A percentile compares a stretch with the other conserved stretches of the same genome.
Conservation (phyloP, 805 yeast genomes). For the Wickerhamomyces alni region DNA sequence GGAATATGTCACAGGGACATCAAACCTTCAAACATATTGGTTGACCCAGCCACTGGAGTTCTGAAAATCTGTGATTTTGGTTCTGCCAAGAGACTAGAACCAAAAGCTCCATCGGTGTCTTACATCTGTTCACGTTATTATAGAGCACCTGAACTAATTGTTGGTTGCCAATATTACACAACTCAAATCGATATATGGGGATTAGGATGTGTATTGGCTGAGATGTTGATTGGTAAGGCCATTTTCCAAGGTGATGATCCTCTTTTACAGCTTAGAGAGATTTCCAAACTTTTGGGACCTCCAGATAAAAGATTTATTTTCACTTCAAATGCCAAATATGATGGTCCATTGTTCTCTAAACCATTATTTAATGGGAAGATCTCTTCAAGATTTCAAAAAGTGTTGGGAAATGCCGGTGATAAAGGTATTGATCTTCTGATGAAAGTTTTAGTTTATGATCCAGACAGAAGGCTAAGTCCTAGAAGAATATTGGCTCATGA, state of each 20-base stretch:
- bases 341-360: conserved; percentile 67
- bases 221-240: conserved; percentile 86
- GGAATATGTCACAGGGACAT: conserved; percentile 82
- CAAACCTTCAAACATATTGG: conserved; percentile 75
- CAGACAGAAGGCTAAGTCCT: conserved; percentile 75
- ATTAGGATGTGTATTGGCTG: conserved; percentile 93
- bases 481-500: conserved; percentile 80
- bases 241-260: conserved; percentile 95
- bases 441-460: conserved; percentile 84
- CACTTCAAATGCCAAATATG: conserved; percentile 68
- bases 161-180: conserved; percentile 83
- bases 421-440: conserved; percentile 82
- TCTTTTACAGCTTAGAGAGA: conserved; percentile 80
- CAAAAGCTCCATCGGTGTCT: conserved; percentile 82
- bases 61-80: conserved; percentile 84
- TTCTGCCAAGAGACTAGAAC: conserved; percentile 73
- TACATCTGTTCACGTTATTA: conserved; percentile 95
- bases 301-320: conserved; percentile 70
- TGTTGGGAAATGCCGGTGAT: conserved; percentile 72
- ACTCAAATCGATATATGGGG: conserved; percentile 98
- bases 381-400: conserved; percentile 54
- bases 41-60: conserved; percentile 60
- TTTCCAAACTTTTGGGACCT: conserved; percentile 85
- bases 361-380: conserved; percentile 53
- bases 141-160: conserved; percentile 92